These are phyloP conservation scores for Ceratocystis smalleyi DNA, from an alignment of 2,329 filamentous ascomycete species.

Conservation along the genomic window DNA sequence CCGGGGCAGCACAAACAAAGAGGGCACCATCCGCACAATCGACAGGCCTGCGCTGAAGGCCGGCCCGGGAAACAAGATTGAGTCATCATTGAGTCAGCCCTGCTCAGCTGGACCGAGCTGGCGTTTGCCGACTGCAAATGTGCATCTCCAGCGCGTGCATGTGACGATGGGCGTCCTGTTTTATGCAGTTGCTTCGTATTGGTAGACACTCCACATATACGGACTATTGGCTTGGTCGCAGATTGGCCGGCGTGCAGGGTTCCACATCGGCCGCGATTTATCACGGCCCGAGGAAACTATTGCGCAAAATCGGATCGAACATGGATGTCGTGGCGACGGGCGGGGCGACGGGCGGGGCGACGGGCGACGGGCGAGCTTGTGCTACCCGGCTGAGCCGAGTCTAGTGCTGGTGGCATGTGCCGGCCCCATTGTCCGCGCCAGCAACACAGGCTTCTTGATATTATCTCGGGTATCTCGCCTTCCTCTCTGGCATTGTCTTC, in stretches of 20 bases:
- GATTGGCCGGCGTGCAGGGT: background rate
- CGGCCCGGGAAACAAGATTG: no score
- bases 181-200: background rate
- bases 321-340: background rate
- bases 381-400: background rate
- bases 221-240: background rate
- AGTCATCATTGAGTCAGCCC: no score
- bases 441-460: background rate
- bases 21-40: no score
- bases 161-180: background rate
- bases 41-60: no score
- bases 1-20: no score
- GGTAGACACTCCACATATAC: background rate
- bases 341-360: no score
- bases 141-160: no score
- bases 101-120: no score
- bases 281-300: background rate
- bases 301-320: background rate
- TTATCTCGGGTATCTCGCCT: background rate
- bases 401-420: background rate
- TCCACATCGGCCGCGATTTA: background rate
- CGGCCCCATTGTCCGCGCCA: no score
- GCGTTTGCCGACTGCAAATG: no score
- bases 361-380: background rate
- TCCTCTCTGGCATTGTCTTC: background rate